These are phyloP conservation scores for Solanum sitiens DNA, from an alignment of 257 asterid genomes.

Conservation along the genomic window DNA sequence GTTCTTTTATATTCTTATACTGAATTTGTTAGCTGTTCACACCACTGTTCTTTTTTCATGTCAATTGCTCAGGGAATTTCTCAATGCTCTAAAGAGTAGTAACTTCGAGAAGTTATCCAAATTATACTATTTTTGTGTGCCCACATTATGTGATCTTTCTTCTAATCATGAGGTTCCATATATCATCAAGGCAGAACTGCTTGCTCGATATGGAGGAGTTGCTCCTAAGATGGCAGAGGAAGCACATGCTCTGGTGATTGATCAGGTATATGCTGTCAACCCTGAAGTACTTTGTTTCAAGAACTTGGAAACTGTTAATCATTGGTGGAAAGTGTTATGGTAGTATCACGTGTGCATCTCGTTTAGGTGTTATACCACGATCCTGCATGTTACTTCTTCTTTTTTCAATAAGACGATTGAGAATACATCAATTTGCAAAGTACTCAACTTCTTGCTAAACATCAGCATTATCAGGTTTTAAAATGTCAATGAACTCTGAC, in stretches of 20 bases:
- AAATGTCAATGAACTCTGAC: neutral
- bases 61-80: neutral
- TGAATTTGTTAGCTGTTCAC: neutral
- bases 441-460: neutral
- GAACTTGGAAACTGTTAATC: too few species aligned
- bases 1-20: neutral
- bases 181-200: conserved; percentile 76
- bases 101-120: neutral
- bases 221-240: conserved; percentile 99
- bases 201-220: conserved; percentile 86
- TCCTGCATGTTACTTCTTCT: neutral
- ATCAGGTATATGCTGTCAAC: conserved; percentile 40
- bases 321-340: neutral
- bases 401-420: neutral
- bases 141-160: neutral
- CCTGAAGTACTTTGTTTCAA: neutral
- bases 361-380: neutral
- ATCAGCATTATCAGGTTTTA: neutral
- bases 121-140: neutral
- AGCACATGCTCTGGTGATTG: conserved; percentile 81
- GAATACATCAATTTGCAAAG: neutral
- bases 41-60: neutral
- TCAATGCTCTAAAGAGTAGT: neutral
- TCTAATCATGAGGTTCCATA: neutral
- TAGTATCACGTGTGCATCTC: neutral